Base-by-base conservation (phyloP, 352 stramenopile genomes). In the Phytophthora macrochlamydospora region DNA sequence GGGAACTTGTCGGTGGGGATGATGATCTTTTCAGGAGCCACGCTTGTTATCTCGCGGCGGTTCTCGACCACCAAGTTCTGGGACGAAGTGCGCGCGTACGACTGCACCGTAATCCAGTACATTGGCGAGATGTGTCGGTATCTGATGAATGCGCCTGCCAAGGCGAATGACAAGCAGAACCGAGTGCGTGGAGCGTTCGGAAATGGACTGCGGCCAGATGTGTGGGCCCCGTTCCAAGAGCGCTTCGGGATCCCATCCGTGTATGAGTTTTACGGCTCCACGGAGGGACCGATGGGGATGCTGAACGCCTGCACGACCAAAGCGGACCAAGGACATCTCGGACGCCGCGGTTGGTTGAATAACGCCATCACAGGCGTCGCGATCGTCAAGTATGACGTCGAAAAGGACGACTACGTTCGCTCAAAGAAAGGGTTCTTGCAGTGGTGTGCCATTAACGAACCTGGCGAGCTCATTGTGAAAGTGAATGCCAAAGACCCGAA, bases 201-300 rank as follows among this genome's bases (percentile, higher is more conserved):
- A 6, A 98, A 98, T 55, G 93, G 93, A 1, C 57, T 98, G 37
- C 87, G 92, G 8, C 87, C 87, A 1, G 93, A 98, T 62, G 79
- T 96, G 29, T 98, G 93, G 93, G 68, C 65, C 2, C 65, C 80
- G 24, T 98, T 98, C 66, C 83, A 97, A 73, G 68, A 84, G 12
- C 84, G 91, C 30, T 98, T 97, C 65, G 67, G 78, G 44, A 94
- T 98, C 48, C 74, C 88, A 5, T 68, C 77, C 6, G 87, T 98
- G 49, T 92, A 87, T 43, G 93, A 98, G 78, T 97, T 98, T 60
- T 98, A 98, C 62, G 92, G 89, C 12, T 91, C 92, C 0, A 98
- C 93, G 0, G 93, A 98, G 69, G 90, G 89, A 1, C 89, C 94
- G 5, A 76, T 90, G 31, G 87, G 78, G 11, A 85, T 97, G 58